Evolutionary conservation across 2,329 filamentous ascomycete genomes (phyloP), one percentile per base, ranked within the genome.

Genomic region (Eurotiales sp.): DNA sequence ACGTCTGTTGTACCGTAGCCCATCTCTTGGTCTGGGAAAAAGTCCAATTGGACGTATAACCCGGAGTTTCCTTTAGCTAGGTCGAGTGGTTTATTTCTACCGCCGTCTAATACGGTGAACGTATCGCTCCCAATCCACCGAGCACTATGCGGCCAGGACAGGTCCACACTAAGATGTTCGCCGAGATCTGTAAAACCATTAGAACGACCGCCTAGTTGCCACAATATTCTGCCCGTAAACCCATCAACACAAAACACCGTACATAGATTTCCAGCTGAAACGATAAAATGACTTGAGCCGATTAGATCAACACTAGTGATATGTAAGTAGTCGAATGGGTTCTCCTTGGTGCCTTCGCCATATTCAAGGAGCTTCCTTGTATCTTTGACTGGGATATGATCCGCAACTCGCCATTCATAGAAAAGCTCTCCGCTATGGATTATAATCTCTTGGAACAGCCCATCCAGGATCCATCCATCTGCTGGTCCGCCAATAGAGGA

Each of bases 281-380:
- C 68, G 10, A 83, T 61, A 51, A 78, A 83, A 57, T 82, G 76
- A 4, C 77, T 77, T 0, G 70, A 57, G 0, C 63, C 57, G 47
- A 75, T 73, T 59, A 81, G 80, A 57, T 80, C 75, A 23, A 82
- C 65, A 30, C 77, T 77, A 62, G 79, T 81, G 61, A 81, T 74
- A 60, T 81, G 78, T 64, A 80, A 79, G 61, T 75, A 81, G 58
- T 81, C 78, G 69, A 73, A 81, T 1, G 76, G 60, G 8, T 52
- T 17, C 3, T 49, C 45, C 50, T 57, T 17, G n/a, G 37, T 55
- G 8, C 55, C 54, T 15, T 61, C 60, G 14, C 53, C 50, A 4
- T 50, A 50, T 22, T 61, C 57, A 22, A 51, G 52, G n/a, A 45
- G 46, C n/a, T 61, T 55, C 25, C 55, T 52, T 14, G 53, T 55